phyloP scores from a whole-genome alignment of 2,329 filamentous ascomycete species.

The Sclerotinia trifoliorum region DNA sequence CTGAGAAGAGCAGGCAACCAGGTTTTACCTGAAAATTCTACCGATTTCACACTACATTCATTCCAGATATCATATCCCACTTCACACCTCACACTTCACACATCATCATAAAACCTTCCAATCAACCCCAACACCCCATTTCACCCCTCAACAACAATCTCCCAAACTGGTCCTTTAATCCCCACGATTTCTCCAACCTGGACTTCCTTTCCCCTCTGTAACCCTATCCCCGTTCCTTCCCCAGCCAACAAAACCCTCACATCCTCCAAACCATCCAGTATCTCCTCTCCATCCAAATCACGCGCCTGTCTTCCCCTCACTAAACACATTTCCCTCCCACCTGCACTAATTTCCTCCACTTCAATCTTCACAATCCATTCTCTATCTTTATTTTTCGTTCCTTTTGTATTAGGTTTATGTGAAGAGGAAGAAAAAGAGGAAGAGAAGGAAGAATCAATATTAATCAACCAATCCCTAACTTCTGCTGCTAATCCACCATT shows the following conservation, averaged over 20 bases:
- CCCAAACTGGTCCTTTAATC: slow-evolving; percentile 41
- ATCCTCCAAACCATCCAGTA: slow-evolving; percentile 27
- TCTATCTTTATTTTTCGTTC: slow-evolving; percentile 27
- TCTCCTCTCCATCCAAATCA: slow-evolving; percentile 20
- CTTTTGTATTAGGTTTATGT: not conserved
- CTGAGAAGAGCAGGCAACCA: not conserved
- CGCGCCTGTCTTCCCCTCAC: slow-evolving; percentile 34
- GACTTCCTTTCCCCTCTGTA: slow-evolving; percentile 34
- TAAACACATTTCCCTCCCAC: slow-evolving; percentile 35
- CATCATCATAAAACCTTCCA: slow-evolving; percentile 38
- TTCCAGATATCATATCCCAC: not conserved
- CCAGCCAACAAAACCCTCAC: slow-evolving; percentile 39
- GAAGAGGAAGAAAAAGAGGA: slow-evolving; percentile 23
- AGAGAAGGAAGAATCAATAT: slow-evolving; percentile 37
- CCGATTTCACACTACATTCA: not conserved
- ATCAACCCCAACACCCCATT: slow-evolving; percentile 41
- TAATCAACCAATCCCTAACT: slow-evolving; percentile 51
- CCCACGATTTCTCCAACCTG: slow-evolving; percentile 35
- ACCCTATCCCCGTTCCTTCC: slow-evolving; percentile 32
- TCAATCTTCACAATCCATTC: slow-evolving; percentile 37
- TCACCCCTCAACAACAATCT: slow-evolving; percentile 36
- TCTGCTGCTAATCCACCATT: slow-evolving; percentile 50
- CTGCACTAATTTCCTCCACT: slow-evolving; percentile 36
- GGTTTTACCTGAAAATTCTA: not conserved
- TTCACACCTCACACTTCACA: slow-evolving; percentile 3